These are phyloP conservation scores for Boletus eberwhitei DNA, from an alignment of 768 basidiomycete genomes.

Conservation along the genomic window DNA sequence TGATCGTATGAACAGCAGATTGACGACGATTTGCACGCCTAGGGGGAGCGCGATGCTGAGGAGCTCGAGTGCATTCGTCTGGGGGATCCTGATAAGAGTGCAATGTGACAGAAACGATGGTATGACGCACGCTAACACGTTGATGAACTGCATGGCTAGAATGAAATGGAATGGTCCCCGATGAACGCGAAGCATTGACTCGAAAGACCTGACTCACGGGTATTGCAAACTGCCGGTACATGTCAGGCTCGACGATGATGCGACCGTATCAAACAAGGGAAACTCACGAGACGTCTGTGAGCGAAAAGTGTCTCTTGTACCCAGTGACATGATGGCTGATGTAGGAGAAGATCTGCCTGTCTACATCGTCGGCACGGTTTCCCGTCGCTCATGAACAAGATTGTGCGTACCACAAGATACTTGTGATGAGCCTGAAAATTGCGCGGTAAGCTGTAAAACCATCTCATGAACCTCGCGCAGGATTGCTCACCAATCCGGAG, in stretches of 20 bases:
- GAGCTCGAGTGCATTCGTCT: slow-evolving; percentile 41
- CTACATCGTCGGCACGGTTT: background rate
- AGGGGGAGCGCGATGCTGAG: slow-evolving; percentile 56
- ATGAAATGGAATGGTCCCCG: background rate
- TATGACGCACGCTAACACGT: slow-evolving; percentile 52
- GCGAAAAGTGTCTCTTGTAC: slow-evolving; percentile 75
- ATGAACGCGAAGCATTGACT: background rate
- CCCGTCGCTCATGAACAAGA: background rate
- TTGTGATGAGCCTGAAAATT: slow-evolving; percentile 57
- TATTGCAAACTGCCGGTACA: slow-evolving; percentile 29
- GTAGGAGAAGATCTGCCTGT: slow-evolving; percentile 54
- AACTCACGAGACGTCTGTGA: slow-evolving; percentile 70
- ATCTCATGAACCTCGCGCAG: background rate
- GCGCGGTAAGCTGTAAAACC: background rate
- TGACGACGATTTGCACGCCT: slow-evolving; percentile 62
- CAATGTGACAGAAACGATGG: background rate
- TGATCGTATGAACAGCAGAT: slow-evolving; percentile 65
- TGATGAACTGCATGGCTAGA: slow-evolving; percentile 64
- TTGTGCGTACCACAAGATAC: slow-evolving; percentile 53
- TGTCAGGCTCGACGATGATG: slow-evolving; percentile 10
- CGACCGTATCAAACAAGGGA: background rate
- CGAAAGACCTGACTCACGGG: slow-evolving; percentile 31
- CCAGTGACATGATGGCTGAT: slow-evolving; percentile 55
- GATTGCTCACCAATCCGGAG: slow-evolving; percentile 65
- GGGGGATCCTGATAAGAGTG: background rate